These are phyloP conservation scores for Auriculariales sp. DNA, from an alignment of 768 basidiomycete species.

Conservation along the genomic window DNA sequence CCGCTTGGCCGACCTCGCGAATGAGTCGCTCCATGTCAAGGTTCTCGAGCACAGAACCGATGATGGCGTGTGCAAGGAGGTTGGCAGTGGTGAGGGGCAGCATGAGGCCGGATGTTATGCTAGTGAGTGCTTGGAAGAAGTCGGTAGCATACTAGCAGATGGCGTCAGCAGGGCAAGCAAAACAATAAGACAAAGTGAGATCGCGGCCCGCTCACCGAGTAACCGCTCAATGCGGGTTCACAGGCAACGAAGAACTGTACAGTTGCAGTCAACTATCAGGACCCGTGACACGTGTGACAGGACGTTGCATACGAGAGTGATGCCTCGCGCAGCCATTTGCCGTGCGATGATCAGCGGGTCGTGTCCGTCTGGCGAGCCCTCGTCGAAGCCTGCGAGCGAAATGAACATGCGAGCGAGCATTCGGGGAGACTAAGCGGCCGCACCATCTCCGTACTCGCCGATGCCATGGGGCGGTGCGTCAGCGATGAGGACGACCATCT, in stretches of 20 bases:
- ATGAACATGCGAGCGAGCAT: constrained; percentile 1
- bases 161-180: not conserved
- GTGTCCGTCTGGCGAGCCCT: constrained; percentile 85
- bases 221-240: constrained; percentile 88
- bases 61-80: constrained; percentile 87
- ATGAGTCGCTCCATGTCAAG: constrained; percentile 97
- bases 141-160: constrained; percentile 67
- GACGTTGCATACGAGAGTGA: constrained; percentile 55
- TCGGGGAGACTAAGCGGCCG: constrained; percentile 9
- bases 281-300: not conserved
- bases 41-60: constrained; percentile 92
- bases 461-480: constrained; percentile 97
- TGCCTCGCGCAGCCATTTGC: constrained; percentile 81
- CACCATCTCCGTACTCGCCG: constrained; percentile 93
- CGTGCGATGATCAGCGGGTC: constrained; percentile 82
- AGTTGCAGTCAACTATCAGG: too few species aligned
- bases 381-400: constrained; percentile 57
- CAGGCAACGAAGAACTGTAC: constrained; percentile 97
- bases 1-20: constrained; percentile 84
- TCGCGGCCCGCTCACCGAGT: constrained; percentile 42
- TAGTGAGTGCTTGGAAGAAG: constrained; percentile 85
- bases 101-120: constrained; percentile 91
- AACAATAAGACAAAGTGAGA: not conserved
- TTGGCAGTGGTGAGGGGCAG: constrained; percentile 91
- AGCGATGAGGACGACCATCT: constrained; percentile 93